These are phyloP conservation scores for Castanea sativa DNA, from an alignment of 306 rosid genomes.

Conservation along the genomic window DNA sequence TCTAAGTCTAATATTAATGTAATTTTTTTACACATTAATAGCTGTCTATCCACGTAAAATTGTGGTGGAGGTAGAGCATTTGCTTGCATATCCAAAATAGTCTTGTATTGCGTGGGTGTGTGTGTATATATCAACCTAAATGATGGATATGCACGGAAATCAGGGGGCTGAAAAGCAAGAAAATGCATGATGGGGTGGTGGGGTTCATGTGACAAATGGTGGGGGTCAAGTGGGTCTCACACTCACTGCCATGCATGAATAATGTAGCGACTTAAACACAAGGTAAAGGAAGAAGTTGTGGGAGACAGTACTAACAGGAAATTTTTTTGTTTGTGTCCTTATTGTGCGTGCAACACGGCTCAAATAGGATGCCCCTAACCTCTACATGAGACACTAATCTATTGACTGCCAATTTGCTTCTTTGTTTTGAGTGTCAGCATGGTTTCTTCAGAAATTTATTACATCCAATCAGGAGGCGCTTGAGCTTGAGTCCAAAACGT, in stretches of 20 bases:
- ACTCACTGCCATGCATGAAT: neutral
- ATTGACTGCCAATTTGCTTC: neutral
- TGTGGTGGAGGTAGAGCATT: too few species aligned
- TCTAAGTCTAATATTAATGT: too few species aligned
- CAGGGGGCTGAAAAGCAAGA: neutral
- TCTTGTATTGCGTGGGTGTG: too few species aligned
- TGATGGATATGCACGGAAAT: neutral
- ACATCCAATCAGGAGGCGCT: too few species aligned
- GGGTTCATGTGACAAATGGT: neutral
- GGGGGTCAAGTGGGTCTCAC: neutral
- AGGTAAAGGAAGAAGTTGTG: neutral
- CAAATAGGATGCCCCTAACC: constrained; percentile 15
- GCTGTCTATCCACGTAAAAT: too few species aligned
- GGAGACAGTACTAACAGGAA: neutral
- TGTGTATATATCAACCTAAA: too few species aligned
- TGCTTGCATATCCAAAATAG: too few species aligned
- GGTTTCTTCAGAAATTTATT: too few species aligned
- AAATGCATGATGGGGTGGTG: constrained; percentile 21
- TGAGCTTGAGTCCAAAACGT: too few species aligned
- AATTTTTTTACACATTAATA: too few species aligned
- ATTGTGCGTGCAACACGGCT: constrained; percentile 20
- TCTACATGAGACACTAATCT: neutral
- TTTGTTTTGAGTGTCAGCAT: neutral
- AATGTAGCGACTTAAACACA: neutral
- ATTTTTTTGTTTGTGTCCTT: constrained; percentile 8